Conservation (phyloP, 106 monocot species). For the Agapanthus africanus region DNA sequence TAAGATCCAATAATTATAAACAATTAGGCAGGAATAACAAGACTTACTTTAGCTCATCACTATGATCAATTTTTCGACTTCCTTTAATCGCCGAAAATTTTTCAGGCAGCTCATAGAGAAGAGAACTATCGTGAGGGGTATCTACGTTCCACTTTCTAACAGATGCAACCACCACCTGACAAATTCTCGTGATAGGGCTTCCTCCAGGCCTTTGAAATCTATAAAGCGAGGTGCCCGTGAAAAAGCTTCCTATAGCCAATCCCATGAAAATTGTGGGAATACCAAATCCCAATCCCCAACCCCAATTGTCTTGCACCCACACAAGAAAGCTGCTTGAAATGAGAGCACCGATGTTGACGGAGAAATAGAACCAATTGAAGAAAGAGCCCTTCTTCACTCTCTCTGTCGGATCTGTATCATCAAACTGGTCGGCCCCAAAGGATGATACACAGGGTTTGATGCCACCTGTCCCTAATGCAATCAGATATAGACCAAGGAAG, state of each 20-base stretch:
- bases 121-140: conserved; percentile 56
- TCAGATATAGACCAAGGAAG: conserved; percentile 38
- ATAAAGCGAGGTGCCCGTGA: conserved; percentile 60
- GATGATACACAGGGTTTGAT: conserved; percentile 46
- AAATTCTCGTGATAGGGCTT: conserved; percentile 75
- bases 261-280: conserved; percentile 96
- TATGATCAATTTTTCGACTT: conserved; percentile 82
- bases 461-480: conserved; percentile 39
- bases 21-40: neutral
- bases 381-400: conserved; percentile 36
- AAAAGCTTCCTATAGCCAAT: conserved; percentile 63
- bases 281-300: conserved; percentile 91
- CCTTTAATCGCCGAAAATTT: conserved; percentile 89
- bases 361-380: conserved; percentile 46
- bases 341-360: conserved; percentile 14
- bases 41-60: conserved; percentile 52
- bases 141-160: conserved; percentile 49
- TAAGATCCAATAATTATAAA: neutral
- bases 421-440: conserved; percentile 47
- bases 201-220: conserved; percentile 82
- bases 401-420: conserved; percentile 33
- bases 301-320: conserved; percentile 50
- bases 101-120: conserved; percentile 56
- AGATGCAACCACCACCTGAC: conserved; percentile 80
- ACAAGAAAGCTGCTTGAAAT: neutral